Evolutionary conservation across 2,329 filamentous ascomycete genomes (phyloP).

Genomic region (Colletotrichum tamarilloi): DNA sequence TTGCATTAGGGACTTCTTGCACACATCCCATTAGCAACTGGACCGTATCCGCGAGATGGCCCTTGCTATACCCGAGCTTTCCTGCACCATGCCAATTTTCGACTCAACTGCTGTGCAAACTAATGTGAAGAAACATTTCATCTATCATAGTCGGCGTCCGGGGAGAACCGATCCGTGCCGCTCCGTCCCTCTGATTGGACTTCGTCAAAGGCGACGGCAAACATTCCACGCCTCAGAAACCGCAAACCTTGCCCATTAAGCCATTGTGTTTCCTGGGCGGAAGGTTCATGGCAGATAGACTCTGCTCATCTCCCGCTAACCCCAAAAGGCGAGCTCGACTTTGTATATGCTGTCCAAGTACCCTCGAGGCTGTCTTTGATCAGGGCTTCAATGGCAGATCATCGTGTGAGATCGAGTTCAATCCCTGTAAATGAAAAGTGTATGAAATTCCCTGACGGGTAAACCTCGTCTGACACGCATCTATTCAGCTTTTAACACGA

Average conservation of each 20-base stretch:
- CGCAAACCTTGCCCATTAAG: neutral
- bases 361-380: neutral
- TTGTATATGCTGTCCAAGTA: neutral
- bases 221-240: neutral
- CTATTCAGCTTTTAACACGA: neutral
- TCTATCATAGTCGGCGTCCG: neutral
- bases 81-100: neutral
- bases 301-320: neutral
- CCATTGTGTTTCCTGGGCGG: neutral
- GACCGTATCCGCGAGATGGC: neutral
- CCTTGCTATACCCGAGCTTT: neutral
- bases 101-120: too few relatives aligned
- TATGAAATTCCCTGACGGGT: neutral
- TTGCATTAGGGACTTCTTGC: neutral
- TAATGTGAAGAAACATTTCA: neutral
- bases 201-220: neutral
- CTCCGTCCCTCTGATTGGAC: slow-evolving; percentile 6
- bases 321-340: neutral
- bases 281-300: neutral
- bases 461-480: neutral
- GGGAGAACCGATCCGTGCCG: neutral
- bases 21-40: too few relatives aligned
- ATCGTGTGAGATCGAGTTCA: neutral
- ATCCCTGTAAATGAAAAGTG: neutral
- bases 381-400: neutral